phyloP scores from a whole-genome alignment of 2,329 filamentous ascomycete genomes.

The Periconia sp. region DNA sequence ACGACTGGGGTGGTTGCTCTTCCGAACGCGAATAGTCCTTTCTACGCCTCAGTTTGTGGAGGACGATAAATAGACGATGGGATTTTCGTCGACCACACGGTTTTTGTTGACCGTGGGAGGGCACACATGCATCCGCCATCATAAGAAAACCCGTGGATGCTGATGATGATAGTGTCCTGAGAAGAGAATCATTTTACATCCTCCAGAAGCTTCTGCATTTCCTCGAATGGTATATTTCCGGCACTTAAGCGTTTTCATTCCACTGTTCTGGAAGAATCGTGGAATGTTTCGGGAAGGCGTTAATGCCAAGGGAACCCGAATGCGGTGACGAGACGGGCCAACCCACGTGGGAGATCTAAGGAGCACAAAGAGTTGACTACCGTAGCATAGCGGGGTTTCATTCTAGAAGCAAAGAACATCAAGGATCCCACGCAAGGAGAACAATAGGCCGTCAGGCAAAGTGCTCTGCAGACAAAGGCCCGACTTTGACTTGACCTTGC shows the following conservation, averaged over 20 bases:
- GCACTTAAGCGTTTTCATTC: not conserved
- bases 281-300: constrained; percentile 9
- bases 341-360: constrained; percentile 1
- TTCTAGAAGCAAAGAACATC: not conserved
- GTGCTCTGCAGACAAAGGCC: constrained; percentile 38
- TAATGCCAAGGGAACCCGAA: not conserved
- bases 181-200: not conserved
- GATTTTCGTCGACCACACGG: constrained; percentile 1
- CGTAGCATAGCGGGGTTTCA: not conserved
- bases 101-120: no score
- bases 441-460: not conserved
- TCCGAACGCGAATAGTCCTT: not conserved
- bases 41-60: constrained; percentile 5
- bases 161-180: not conserved
- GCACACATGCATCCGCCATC: not conserved
- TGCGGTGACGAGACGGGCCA: not conserved
- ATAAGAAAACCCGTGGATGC: not conserved
- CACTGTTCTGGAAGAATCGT: not conserved
- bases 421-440: not conserved
- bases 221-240: not conserved
- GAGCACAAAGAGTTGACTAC: not conserved
- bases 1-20: not conserved
- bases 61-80: not conserved
- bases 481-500: constrained; percentile 51
- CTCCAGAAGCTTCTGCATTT: not conserved